These are phyloP conservation scores for Picea sitchensis DNA, from an alignment of 75 land plant genomes.

Conservation along the genomic window DNA sequence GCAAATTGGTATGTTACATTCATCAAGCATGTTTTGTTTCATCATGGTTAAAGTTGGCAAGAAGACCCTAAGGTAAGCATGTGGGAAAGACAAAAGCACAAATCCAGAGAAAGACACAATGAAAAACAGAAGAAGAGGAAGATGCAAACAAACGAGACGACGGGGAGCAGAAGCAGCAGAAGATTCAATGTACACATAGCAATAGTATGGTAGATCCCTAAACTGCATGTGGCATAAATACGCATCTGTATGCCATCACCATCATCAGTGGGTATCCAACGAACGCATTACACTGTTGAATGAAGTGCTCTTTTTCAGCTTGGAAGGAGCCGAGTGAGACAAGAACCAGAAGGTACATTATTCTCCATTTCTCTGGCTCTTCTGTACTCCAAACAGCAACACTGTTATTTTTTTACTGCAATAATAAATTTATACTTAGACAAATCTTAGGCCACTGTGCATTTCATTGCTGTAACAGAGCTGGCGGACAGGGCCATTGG, in stretches of 20 bases:
- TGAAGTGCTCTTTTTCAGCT: not conserved
- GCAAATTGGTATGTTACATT: too few species aligned
- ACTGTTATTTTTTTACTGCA: not conserved
- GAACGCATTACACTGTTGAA: not conserved
- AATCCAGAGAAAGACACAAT: too few species aligned
- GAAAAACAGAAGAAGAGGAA: too few species aligned
- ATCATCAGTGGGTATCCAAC: slow-evolving; percentile 8
- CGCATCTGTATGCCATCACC: not conserved
- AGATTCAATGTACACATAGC: too few species aligned
- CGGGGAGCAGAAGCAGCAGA: too few species aligned
- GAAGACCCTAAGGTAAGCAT: too few species aligned
- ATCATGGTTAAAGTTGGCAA: too few species aligned
- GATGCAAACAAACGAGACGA: too few species aligned
- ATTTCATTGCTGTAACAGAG: not conserved
- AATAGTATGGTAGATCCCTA: too few species aligned
- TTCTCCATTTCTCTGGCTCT: not conserved
- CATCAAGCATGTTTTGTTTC: too few species aligned
- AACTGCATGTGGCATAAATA: too few species aligned
- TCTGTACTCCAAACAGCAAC: not conserved
- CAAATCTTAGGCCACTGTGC: not conserved
- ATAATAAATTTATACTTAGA: not conserved
- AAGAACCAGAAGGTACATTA: slow-evolving; percentile 5
- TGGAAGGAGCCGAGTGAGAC: slow-evolving; percentile 5
- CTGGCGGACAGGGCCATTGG: not conserved
- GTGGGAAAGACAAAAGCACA: too few species aligned